Evolutionary conservation across 2,329 filamentous ascomycete species (phyloP).

Genomic region (Fusarium abutilonis): DNA sequence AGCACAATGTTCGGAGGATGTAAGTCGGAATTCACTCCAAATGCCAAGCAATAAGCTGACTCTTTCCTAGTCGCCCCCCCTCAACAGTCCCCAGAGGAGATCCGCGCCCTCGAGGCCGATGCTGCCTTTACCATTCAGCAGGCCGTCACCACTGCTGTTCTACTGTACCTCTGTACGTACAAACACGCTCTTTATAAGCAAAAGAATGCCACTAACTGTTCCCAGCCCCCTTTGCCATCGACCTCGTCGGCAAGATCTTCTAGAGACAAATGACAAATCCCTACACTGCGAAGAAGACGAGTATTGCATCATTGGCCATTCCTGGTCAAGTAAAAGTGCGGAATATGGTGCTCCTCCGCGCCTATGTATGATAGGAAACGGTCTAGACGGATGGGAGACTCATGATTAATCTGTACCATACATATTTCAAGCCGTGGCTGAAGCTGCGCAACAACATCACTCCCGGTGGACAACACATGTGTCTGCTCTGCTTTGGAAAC

Average conservation of each 20-base stretch:
- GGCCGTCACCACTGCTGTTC: conserved; percentile 70
- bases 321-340: conserved; percentile 13
- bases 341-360: conserved; percentile 19
- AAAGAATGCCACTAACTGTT: conserved; percentile 12
- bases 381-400: conserved; percentile 35
- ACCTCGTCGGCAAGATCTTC: conserved; percentile 59
- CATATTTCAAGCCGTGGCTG: conserved; percentile 26
- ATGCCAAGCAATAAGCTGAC: conserved; percentile 31
- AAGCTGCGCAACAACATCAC: conserved; percentile 32
- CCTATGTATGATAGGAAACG: conserved; percentile 42
- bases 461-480: conserved; percentile 17
- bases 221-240: conserved; percentile 67
- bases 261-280: conserved; percentile 41
- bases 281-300: conserved; percentile 1
- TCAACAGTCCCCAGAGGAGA: conserved; percentile 74
- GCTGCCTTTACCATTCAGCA: conserved; percentile 74
- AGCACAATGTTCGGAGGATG: conserved; percentile 71
- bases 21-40: conserved; percentile 49
- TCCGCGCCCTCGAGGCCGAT: conserved; percentile 73
- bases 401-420: conserved; percentile 43
- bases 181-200: background rate
- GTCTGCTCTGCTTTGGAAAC: background rate
- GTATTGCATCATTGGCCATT: conserved; percentile 13
- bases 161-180: conserved; percentile 80
- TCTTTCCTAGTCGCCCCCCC: conserved; percentile 68